Base-by-base conservation (phyloP, 257 asterid genomes). In the Solanum raphanifolium region DNA sequence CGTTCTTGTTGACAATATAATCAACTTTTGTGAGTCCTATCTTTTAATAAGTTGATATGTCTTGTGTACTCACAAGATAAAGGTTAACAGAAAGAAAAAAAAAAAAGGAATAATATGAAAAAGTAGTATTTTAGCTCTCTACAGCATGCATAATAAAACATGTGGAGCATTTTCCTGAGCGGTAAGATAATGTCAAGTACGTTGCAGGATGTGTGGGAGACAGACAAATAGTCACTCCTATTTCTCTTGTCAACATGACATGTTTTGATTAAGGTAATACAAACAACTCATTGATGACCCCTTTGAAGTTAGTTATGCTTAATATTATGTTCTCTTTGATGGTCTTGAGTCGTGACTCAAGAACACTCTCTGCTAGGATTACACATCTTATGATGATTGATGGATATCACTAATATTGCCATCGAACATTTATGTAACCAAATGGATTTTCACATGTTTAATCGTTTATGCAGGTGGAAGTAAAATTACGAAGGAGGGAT, bases 391-490 rank as follows among this genome's bases (percentile, higher is more conserved):
- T 39, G 35, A 18, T 0, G 13, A 38, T n/a, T 13, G 83, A 13
- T n/a, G 13, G 12, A 39, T 39, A n/a, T 36, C 83, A 39, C 35
- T n/a, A 76, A 23, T 23, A 23, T n/a, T 6, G 7, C 9, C 83
- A 12, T 76, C 35, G 1, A 76, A 11, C 58, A 39, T 39, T 76
- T 38, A 76, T 13, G 13, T 39, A 76, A 76, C 35, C 10, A 13
- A 76, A 23, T 39, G 35, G 73, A 58, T 34, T 60, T 60, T 84
- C 41, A 58, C 23, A 29, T 18, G 79, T 69, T 27, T 20, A 20
- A 41, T 23, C 65, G 27, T 72, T 48, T 89, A 66, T 86, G 55
- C 87, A 94, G 96, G 95, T 34, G 93, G 93, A 2, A 76, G 90
- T 87, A 90, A 91, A 68, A 34, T 89, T 58, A 92, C 86, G 84